These are phyloP conservation scores for Zanthoxylum bungeanum DNA, from an alignment of 345 rosid genomes.

Conservation along the genomic window DNA sequence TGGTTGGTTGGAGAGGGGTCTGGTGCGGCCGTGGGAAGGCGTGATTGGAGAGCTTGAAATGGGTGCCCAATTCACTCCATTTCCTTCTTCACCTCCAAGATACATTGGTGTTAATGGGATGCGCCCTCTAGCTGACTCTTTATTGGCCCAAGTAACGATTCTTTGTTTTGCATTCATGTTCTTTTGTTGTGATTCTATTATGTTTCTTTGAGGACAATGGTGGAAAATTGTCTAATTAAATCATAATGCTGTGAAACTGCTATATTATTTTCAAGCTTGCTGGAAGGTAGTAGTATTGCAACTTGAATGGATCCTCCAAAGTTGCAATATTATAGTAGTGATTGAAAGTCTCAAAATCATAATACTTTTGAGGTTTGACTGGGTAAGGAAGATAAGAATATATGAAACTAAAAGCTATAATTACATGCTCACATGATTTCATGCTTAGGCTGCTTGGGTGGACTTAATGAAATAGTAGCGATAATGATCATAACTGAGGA, in stretches of 20 bases:
- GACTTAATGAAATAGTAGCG: not conserved
- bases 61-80: slow-evolving; percentile 67
- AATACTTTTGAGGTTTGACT: not conserved
- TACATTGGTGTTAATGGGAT: slow-evolving; percentile 77
- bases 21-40: slow-evolving; percentile 68
- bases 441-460: not conserved
- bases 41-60: slow-evolving; percentile 70
- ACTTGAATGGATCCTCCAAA: not conserved
- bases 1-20: slow-evolving; percentile 74
- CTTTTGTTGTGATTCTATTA: not conserved
- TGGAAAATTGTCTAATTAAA: not conserved
- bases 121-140: slow-evolving; percentile 82
- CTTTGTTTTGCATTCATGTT: slow-evolving; percentile 1
- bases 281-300: not conserved
- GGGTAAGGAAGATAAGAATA: not conserved
- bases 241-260: not conserved
- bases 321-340: not conserved
- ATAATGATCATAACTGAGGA: not conserved
- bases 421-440: not conserved
- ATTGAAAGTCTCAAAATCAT: not conserved
- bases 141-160: slow-evolving; percentile 51
- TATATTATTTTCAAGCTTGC: not conserved
- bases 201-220: not conserved
- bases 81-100: slow-evolving; percentile 55
- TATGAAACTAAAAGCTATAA: not conserved